A percentile compares a stretch with the other conserved stretches of the same genome.
Conservation (phyloP, 164 flowering plant species). For the Magnolia changhungtana region DNA sequence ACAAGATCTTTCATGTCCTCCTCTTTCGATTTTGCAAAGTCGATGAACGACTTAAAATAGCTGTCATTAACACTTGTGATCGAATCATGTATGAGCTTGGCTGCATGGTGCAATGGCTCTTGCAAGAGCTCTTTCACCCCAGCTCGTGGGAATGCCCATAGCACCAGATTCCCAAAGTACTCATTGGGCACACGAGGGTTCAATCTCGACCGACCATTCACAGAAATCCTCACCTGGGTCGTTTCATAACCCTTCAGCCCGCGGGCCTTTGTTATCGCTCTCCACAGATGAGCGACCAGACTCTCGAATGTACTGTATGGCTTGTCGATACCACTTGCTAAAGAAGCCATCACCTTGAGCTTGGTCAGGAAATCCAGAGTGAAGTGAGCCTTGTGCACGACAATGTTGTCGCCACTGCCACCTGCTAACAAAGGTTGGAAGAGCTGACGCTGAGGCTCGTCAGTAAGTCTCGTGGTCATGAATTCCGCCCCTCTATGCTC, state of each 20-base stretch:
- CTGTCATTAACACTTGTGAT: conserved; percentile 24
- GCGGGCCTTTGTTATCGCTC: conserved; percentile 28
- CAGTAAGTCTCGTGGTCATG: conserved; percentile 12
- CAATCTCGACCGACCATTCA: conserved; percentile 30
- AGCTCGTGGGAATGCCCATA: conserved; percentile 34
- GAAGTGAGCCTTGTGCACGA: too few relatives aligned
- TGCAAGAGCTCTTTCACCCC: conserved; percentile 26
- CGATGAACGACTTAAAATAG: conserved; percentile 14
- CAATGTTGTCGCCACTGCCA: too few relatives aligned
- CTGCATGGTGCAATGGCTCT: conserved; percentile 23
- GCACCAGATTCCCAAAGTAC: conserved; percentile 14
- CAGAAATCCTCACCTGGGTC: conserved; percentile 22
- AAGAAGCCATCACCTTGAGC: conserved; percentile 27
- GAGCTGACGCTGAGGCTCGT: conserved; percentile 13
- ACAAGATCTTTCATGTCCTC: conserved; percentile 22
- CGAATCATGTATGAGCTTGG: conserved; percentile 29
- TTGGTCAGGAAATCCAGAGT: conserved; percentile 12
- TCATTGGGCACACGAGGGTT: not conserved
- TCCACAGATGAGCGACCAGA: conserved; percentile 37
- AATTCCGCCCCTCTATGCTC: conserved; percentile 32
- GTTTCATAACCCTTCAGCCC: conserved; percentile 16
- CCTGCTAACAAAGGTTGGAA: not conserved
- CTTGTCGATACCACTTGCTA: not conserved
- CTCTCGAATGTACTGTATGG: conserved; percentile 32
- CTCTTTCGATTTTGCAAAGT: conserved; percentile 12